Conservation (phyloP, 2,329 filamentous ascomycete genomes). For the Curvularia verruculosa region DNA sequence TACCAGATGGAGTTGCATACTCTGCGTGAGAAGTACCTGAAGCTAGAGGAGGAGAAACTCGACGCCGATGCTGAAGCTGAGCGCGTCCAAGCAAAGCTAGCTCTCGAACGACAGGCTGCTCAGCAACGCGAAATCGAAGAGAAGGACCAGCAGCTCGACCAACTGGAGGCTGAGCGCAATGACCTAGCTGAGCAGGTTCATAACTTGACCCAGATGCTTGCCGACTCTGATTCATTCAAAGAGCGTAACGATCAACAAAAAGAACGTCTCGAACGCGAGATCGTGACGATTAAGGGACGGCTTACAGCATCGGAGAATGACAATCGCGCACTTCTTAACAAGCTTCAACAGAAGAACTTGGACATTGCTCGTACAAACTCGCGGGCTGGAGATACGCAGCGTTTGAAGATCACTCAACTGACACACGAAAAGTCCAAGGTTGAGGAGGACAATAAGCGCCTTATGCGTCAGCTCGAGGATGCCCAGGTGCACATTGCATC, state of each 20-base stretch:
- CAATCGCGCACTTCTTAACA: slow-evolving; percentile 92
- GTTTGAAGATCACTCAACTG: slow-evolving; percentile 74
- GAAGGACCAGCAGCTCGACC: slow-evolving; percentile 75
- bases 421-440: slow-evolving; percentile 82
- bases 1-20: slow-evolving; percentile 83
- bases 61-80: slow-evolving; percentile 83
- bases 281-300: slow-evolving; percentile 88
- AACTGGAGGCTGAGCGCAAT: slow-evolving; percentile 78
- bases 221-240: slow-evolving; percentile 87
- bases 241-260: slow-evolving; percentile 92
- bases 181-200: slow-evolving; percentile 81
- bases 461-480: slow-evolving; percentile 85
- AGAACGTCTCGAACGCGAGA: slow-evolving; percentile 87
- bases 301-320: slow-evolving; percentile 94
- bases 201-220: slow-evolving; percentile 82
- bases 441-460: slow-evolving; percentile 80
- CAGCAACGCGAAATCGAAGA: slow-evolving; percentile 81
- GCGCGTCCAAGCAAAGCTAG: slow-evolving; percentile 75
- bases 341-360: slow-evolving; percentile 94
- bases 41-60: slow-evolving; percentile 83
- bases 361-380: slow-evolving; percentile 93
- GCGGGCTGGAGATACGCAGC: slow-evolving; percentile 80
- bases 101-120: slow-evolving; percentile 78
- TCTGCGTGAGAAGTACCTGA: slow-evolving; percentile 80
- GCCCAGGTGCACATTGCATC: slow-evolving; percentile 81